Evolutionary conservation across 2,329 filamentous ascomycete genomes (phyloP), one percentile per base, ranked within the genome.

Genomic region (Neoscytalidium dimidiatum): DNA sequence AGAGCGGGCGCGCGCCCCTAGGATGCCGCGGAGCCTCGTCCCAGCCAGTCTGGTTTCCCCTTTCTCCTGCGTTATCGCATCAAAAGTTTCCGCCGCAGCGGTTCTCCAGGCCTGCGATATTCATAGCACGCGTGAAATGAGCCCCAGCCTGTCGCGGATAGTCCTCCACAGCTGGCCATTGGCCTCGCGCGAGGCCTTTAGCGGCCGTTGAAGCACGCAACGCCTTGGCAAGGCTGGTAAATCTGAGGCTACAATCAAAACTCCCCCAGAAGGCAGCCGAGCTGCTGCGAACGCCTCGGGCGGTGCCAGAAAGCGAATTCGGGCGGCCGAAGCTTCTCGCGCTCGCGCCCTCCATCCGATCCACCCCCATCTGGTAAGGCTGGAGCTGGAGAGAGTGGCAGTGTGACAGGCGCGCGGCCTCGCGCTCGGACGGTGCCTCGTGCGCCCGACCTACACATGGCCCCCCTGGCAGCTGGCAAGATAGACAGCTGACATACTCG

Each of bases 171-270:
- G 13, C 5, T 1, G 17, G 11, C 53, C 35, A 44, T 21, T 58
- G 53, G 35, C 26, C 28, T 35, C 3, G 8, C 9, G 2, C 23
- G 46, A 23, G 4, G 46, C 46, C 14, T 7, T 17, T 61, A 61
- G 57, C 29, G 60, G n/a, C 60, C 60, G 60, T 62, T 62, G 60
- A 23, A 62, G 60, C 60, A 62, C 46, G 46, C 60, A 52, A 26
- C 48, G 35, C 13, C 48, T 52, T 28, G 28, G 21, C 43, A 57
- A 9, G 35, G 33, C 17, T 57, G 33, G 21, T 28, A 2, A 26
- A 26, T 35, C 51, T 23, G 51, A 53, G 31, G 29, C 29, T 38
- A 38, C 31, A 6, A 6, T 5, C n/a, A 31, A 13, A 3, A 17
- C 49, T 33, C 6, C 29, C 29, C 31, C 44, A 9, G 44, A 26